These are phyloP conservation scores for Cladosporium sp. DNA, from an alignment of 2,329 filamentous ascomycete genomes.

Conservation along the genomic window DNA sequence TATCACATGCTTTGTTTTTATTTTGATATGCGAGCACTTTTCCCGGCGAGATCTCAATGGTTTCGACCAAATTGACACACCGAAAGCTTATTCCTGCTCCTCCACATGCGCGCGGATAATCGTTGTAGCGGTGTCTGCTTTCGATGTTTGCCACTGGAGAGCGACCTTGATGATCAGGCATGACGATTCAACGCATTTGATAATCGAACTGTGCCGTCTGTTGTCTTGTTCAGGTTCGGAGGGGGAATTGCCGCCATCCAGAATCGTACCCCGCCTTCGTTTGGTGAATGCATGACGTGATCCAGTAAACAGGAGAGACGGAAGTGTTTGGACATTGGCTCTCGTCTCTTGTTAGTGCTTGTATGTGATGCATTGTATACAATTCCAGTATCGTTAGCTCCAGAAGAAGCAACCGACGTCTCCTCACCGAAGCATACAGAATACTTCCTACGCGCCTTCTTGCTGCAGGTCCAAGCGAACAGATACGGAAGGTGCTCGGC, in stretches of 20 bases:
- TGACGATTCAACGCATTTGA: background rate
- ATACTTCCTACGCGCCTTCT: background rate
- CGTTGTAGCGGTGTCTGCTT: background rate
- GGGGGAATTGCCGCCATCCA: background rate
- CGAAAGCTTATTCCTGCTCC: conserved; percentile 1
- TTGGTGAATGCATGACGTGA: conserved; percentile 5
- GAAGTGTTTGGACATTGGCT: background rate
- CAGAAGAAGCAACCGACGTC: background rate
- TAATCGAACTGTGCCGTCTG: background rate
- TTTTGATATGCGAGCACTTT: background rate
- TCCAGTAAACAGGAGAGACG: conserved; percentile 1
- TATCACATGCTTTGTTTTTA: background rate
- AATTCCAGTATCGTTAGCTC: background rate
- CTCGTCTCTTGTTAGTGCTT: background rate
- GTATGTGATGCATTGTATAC: background rate
- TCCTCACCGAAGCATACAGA: background rate
- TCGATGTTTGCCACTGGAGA: background rate
- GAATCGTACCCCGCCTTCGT: background rate
- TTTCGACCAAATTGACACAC: background rate
- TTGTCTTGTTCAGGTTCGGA: background rate
- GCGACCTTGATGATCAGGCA: background rate
- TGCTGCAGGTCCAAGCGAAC: conserved; percentile 7
- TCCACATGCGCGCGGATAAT: conserved; percentile 1
- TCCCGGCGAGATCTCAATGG: background rate
- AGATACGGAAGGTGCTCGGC: conserved; percentile 17